Conservation (phyloP, 345 rosid species). For the Eucalyptus marginata region DNA sequence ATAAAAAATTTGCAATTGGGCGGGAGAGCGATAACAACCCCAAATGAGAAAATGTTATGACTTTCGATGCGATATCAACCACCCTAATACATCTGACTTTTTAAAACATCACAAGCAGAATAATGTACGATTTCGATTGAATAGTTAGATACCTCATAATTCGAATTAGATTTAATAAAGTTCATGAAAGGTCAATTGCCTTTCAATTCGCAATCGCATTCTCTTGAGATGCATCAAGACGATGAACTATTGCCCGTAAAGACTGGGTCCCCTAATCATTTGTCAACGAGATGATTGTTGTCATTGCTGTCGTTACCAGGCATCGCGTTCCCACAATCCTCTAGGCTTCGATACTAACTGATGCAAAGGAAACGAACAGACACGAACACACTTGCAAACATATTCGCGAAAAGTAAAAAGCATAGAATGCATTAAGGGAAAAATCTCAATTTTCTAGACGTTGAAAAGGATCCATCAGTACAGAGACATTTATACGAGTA, state of each 20-base stretch:
- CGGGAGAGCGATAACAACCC: too few species aligned
- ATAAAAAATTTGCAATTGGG: background rate
- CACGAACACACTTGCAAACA: background rate
- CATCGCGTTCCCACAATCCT: background rate
- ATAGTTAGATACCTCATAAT: too few species aligned
- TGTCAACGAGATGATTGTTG: background rate
- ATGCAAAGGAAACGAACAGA: background rate
- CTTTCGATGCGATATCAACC: background rate
- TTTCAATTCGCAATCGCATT: too few species aligned
- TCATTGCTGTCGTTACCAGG: background rate
- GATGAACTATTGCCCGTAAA: background rate
- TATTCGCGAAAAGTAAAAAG: background rate
- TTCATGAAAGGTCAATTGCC: background rate
- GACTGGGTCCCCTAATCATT: background rate
- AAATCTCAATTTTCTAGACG: background rate
- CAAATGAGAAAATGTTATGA: too few species aligned
- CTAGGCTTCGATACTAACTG: background rate
- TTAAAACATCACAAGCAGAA: background rate
- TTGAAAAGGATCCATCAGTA: background rate
- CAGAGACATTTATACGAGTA: background rate
- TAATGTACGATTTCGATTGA: background rate
- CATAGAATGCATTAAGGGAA: background rate
- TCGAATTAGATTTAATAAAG: background rate
- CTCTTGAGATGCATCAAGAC: background rate
- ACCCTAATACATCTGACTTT: background rate